Evolutionary conservation across 805 yeast genomes (phyloP).

Genomic region (Metschnikowia picachoensis): DNA sequence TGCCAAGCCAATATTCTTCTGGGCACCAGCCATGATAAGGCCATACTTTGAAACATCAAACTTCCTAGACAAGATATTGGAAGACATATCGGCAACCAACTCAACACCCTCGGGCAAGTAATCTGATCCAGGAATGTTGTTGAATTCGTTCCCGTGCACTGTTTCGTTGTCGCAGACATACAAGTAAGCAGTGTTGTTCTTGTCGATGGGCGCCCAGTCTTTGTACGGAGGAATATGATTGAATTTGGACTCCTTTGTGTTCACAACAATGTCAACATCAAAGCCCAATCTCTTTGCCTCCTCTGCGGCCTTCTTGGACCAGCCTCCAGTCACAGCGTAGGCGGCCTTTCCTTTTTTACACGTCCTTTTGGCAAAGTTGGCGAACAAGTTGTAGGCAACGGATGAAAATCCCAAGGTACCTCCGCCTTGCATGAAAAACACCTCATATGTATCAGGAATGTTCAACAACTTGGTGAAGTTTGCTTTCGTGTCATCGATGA

Average conservation of each 20-base stretch:
- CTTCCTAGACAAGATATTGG: conserved; percentile 79
- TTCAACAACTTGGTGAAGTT: conserved; percentile 59
- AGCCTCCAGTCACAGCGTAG: conserved; percentile 86
- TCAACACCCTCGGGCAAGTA: conserved; percentile 64
- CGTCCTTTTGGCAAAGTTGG: conserved; percentile 65
- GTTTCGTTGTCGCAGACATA: conserved; percentile 97
- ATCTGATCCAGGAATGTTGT: conserved; percentile 46
- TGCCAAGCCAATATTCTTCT: conserved; percentile 95
- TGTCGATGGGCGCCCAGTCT: conserved; percentile 57
- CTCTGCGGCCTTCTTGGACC: conserved; percentile 86
- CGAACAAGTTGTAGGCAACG: conserved; percentile 75
- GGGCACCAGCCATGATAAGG: conserved; percentile 95
- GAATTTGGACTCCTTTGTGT: conserved; percentile 59
- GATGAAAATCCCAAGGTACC: conserved; percentile 96
- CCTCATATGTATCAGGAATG: conserved; percentile 91
- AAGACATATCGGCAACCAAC: conserved; percentile 91
- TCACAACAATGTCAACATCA: conserved; percentile 63
- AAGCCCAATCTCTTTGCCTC: conserved; percentile 85
- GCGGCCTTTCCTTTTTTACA: conserved; percentile 79
- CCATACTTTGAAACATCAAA: conserved; percentile 85
- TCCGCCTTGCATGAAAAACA: conserved; percentile 95
- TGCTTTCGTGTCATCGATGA: conserved; percentile 72
- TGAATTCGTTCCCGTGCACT: conserved; percentile 89
- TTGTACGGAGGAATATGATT: conserved; percentile 61
- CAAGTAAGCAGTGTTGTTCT: conserved; percentile 73